These are phyloP conservation scores for Hemileia vastatrix DNA, from an alignment of 1,284 basidiomycete species.

Conservation along the genomic window DNA sequence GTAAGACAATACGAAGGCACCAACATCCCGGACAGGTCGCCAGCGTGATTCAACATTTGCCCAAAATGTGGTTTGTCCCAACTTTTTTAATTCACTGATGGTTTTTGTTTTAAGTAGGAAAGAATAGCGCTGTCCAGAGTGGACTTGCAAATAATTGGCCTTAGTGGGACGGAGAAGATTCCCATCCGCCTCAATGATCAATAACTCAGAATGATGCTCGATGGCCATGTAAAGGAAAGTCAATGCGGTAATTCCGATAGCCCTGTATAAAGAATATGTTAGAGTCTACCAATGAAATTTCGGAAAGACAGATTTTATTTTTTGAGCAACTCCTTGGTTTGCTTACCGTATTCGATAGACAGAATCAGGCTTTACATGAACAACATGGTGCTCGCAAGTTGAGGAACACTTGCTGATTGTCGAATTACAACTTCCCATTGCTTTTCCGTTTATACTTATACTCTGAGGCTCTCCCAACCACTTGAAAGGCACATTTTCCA, in stretches of 20 bases:
- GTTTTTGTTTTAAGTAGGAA: conserved; percentile 17
- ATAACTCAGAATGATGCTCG: conserved; percentile 7
- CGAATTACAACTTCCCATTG: conserved; percentile 6
- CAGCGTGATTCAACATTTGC: conserved; percentile 15
- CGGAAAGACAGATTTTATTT: no score
- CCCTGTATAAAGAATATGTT: conserved; percentile 1
- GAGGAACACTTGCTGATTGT: conserved; percentile 1
- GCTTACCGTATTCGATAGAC: conserved; percentile 18
- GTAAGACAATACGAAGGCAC: conserved; percentile 14
- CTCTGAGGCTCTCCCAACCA: conserved; percentile 19
- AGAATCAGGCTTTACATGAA: conserved; percentile 6
- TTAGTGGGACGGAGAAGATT: background rate
- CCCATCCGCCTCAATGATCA: conserved; percentile 19
- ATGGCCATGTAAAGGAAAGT: conserved; percentile 19
- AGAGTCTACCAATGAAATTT: background rate
- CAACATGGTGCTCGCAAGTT: conserved; percentile 3
- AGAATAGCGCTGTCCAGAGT: conserved; percentile 20
- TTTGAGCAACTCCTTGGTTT: background rate
- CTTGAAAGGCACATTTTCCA: conserved; percentile 7
- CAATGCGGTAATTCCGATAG: conserved; percentile 17
- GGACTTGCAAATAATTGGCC: conserved; percentile 1
- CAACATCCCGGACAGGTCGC: conserved; percentile 5
- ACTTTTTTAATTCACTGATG: background rate
- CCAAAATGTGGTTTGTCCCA: conserved; percentile 5
- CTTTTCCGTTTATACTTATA: conserved; percentile 12